Percentiles rank a stretch among this genome's conserved stretches.
These are phyloP conservation scores for Erythrobasidium hasegawianum DNA, from an alignment of 1,284 basidiomycete species.

Conservation along the genomic window DNA sequence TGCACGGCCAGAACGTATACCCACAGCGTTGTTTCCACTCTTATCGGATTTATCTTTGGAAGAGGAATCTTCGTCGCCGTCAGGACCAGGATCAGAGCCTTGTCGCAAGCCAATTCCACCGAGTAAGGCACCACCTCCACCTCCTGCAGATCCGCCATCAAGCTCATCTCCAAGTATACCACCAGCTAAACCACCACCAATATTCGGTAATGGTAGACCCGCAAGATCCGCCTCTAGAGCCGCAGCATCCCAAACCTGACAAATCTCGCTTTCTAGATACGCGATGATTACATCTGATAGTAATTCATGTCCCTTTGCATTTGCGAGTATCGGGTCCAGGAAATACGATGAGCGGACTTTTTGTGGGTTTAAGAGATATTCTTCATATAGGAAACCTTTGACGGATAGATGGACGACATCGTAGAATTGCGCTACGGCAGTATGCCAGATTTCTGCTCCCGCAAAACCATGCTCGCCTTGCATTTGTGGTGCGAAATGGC, in stretches of 20 bases:
- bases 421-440: conserved; percentile 86
- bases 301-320: conserved; percentile 70
- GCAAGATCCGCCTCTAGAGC: conserved; percentile 55
- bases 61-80: conserved; percentile 45
- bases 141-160: conserved; percentile 3
- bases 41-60: conserved; percentile 44
- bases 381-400: conserved; percentile 74
- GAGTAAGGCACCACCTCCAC: conserved; percentile 38
- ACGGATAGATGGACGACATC: conserved; percentile 85
- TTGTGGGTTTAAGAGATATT: conserved; percentile 71
- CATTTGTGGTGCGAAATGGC: conserved; percentile 82
- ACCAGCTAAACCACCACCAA: conserved; percentile 36
- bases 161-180: conserved; percentile 39
- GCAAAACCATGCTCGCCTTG: conserved; percentile 73
- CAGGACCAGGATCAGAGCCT: conserved; percentile 49
- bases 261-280: conserved; percentile 82
- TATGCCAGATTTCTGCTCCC: conserved; percentile 82
- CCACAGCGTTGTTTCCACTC: conserved; percentile 37
- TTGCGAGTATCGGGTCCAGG: conserved; percentile 77
- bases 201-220: conserved; percentile 40
- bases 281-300: conserved; percentile 78
- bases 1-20: conserved; percentile 43
- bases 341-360: conserved; percentile 66
- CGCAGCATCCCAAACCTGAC: conserved; percentile 72
- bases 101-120: conserved; percentile 50